phyloP scores from a whole-genome alignment of 2,329 filamentous ascomycete genomes.

The Xylariaceae sp. region DNA sequence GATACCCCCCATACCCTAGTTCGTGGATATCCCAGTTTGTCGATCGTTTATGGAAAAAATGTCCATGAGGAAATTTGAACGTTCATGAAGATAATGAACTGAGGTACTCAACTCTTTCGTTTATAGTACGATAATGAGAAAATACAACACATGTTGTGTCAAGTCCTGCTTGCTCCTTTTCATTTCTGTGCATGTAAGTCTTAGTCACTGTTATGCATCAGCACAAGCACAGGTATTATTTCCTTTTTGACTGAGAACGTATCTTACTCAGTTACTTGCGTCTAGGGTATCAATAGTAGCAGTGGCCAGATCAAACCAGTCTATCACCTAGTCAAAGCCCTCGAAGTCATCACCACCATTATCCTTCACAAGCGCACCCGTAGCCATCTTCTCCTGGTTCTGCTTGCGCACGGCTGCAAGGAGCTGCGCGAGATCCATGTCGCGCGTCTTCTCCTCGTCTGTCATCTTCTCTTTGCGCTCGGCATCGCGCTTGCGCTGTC shows the following conservation, averaged over 20 bases:
- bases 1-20: slow-evolving; percentile 24
- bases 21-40: slow-evolving; percentile 30
- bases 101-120: too few relatives aligned
- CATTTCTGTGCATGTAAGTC: too few relatives aligned
- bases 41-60: slow-evolving; percentile 23
- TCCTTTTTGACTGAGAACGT: background rate
- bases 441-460: slow-evolving; percentile 61
- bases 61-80: background rate
- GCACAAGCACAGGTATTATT: background rate
- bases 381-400: slow-evolving; percentile 43
- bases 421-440: slow-evolving; percentile 58
- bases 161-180: too few relatives aligned
- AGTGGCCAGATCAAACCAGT: background rate
- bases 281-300: slow-evolving; percentile 9
- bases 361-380: slow-evolving; percentile 26
- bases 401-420: slow-evolving; percentile 57
- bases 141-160: too few relatives aligned
- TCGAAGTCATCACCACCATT: slow-evolving; percentile 46
- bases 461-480: slow-evolving; percentile 61
- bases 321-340: slow-evolving; percentile 45
- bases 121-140: too few relatives aligned
- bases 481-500: slow-evolving; percentile 58
- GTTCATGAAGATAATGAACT: background rate
- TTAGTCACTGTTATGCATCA: too few relatives aligned
- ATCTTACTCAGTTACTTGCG: background rate